phyloP scores from a whole-genome alignment of 2,329 filamentous ascomycete genomes.

The Diplodia mutila region DNA sequence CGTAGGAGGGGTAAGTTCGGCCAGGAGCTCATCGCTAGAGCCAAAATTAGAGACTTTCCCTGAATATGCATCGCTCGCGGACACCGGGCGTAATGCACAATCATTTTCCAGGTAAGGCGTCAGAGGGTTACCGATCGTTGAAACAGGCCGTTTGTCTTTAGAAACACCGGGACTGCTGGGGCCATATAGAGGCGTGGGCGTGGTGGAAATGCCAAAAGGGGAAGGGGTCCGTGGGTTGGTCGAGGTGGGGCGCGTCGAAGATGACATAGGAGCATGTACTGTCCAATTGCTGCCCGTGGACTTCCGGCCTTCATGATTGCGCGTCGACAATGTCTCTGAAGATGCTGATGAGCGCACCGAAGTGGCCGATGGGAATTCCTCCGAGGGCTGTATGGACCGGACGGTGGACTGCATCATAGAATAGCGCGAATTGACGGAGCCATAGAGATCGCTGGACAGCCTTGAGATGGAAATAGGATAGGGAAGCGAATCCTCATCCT shows the following conservation, averaged over 20 bases:
- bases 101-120: conserved; percentile 6
- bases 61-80: conserved; percentile 9
- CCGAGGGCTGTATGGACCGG: conserved; percentile 12
- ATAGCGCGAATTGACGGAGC: conserved; percentile 13
- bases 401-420: conserved; percentile 18
- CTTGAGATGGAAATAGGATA: not conserved
- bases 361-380: conserved; percentile 2
- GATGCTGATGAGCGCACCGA: conserved; percentile 23
- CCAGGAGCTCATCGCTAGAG: conserved; percentile 7
- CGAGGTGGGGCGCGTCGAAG: conserved; percentile 21
- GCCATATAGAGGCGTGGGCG: conserved; percentile 11
- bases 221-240: conserved; percentile 24
- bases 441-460: conserved; percentile 10
- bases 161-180: conserved; percentile 10
- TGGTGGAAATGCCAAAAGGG: conserved; percentile 6
- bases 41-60: conserved; percentile 2
- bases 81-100: not conserved
- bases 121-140: conserved; percentile 21
- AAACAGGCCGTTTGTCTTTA: conserved; percentile 18
- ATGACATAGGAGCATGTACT: conserved; percentile 9
- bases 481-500: not conserved
- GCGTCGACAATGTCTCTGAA: conserved; percentile 22
- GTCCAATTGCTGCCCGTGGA: conserved; percentile 25
- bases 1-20: not conserved
- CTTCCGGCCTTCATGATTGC: conserved; percentile 16